Base-by-base conservation (phyloP, 2,329 filamentous ascomycete species). In the Fusarium sp. region DNA sequence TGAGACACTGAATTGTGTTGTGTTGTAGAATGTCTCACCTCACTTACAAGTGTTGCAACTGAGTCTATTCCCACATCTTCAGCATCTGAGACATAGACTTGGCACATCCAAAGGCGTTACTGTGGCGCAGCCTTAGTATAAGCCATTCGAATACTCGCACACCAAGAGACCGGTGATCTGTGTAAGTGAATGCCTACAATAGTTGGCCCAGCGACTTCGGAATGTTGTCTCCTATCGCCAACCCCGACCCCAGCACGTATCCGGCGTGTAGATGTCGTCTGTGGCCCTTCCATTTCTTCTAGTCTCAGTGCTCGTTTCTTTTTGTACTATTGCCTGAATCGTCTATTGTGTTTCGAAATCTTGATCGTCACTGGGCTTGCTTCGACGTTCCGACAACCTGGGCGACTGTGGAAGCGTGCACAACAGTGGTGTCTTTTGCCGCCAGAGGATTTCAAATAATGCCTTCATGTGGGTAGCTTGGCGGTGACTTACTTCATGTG, bases 221-320 rank as follows among this genome's bases (percentile, higher is more conserved):
- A 69, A 68, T 68, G 65, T 2, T 54, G 36, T 35, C 14, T 10
- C 15, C 36, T 27, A 39, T 68, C 65, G 65, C 65, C 45, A 47
- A 52, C 35, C 35, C 65, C 65, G 65, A 58, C 25, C 52, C 65
- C 65, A 69, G n/a, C 33, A 64, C 65, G n/a, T n/a, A 69, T 68
- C 57, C 65, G 65, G 65, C 36, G 25, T 22, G 14, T 15, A 7
- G 27, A 31, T 31, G 50, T 44, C 36, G 29, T 22, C 35, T 18
- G 39, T 50, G 50, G n/a, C 29, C 50, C 29, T 52, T 68, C 44
- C 10, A 39, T 27, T 50, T 29, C 31, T 56, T 55, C 33, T 68
- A 68, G 55, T 5, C 25, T 25, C 25, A 25, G 25, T 25, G 25
- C 25, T 25, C 25, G 25, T 25, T 25, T 25, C 25, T 25, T 25